Conservation (phyloP, 2,329 filamentous ascomycete genomes). For the Talaromyces pinophilus region DNA sequence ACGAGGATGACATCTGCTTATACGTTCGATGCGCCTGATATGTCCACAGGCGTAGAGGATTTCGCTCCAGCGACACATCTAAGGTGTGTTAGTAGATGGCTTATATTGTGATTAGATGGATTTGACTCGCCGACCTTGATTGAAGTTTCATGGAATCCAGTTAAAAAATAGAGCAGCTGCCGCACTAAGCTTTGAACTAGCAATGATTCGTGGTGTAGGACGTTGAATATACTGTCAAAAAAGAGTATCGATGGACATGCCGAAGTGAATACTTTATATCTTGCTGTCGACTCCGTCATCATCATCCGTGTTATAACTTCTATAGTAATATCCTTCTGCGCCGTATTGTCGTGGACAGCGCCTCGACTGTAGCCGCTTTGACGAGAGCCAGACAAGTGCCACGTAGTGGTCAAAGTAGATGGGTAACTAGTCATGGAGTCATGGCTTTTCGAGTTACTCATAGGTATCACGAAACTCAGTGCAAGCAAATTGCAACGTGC, state of each 20-base stretch:
- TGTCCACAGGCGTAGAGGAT: slow-evolving; percentile 17
- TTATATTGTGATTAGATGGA: not conserved
- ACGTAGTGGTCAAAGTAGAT: not conserved
- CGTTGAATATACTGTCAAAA: not conserved
- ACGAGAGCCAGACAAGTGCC: not conserved
- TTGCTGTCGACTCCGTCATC: not conserved
- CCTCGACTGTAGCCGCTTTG: not conserved
- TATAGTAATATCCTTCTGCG: not conserved
- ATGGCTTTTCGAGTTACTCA: not conserved
- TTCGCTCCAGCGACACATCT: slow-evolving; percentile 22
- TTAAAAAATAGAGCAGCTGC: not conserved
- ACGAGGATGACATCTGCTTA: slow-evolving; percentile 13
- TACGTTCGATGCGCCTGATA: slow-evolving; percentile 16
- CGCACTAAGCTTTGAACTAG: not conserved
- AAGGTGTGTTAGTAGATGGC: not conserved
- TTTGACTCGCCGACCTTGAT: not conserved
- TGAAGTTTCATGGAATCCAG: not conserved
- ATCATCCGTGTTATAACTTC: not conserved
- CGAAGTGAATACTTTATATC: not conserved
- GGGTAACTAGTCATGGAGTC: not conserved
- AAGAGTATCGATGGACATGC: not conserved
- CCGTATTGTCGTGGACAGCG: not conserved
- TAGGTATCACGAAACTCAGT: not conserved
- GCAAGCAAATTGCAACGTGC: not conserved
- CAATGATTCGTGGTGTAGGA: not conserved